Conservation (phyloP, 306 rosid genomes). For the Vachellia pachyceras region DNA sequence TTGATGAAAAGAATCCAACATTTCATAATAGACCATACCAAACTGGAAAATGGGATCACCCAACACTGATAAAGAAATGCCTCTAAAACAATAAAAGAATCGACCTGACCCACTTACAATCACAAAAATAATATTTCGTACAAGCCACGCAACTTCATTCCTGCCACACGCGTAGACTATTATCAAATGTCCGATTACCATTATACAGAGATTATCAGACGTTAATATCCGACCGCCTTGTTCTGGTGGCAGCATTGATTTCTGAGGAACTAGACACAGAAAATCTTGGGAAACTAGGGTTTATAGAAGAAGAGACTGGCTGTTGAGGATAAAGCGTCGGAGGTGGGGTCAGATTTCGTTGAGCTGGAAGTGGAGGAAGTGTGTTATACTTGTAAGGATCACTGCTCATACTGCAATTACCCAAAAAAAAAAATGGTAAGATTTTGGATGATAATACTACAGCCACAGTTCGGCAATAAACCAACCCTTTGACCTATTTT, state of each 20-base stretch:
- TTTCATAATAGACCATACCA: conserved; percentile 31
- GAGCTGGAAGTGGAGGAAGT: conserved; percentile 97
- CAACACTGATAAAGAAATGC: conserved; percentile 35
- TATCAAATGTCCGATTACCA: conserved; percentile 29
- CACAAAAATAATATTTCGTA: conserved; percentile 37
- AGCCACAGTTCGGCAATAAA: background rate
- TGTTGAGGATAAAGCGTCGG: conserved; percentile 98
- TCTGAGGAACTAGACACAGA: conserved; percentile 65
- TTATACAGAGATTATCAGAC: conserved; percentile 53
- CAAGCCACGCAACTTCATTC: conserved; percentile 36
- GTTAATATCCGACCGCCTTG: conserved; percentile 91
- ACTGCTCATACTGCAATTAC: conserved; percentile 52
- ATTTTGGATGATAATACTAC: background rate
- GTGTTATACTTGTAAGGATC: conserved; percentile 77
- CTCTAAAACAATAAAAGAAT: conserved; percentile 51
- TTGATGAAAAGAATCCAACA: conserved; percentile 39
- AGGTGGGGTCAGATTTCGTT: conserved; percentile 91
- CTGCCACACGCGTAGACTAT: conserved; percentile 31
- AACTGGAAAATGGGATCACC: conserved; percentile 22
- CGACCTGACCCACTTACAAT: conserved; percentile 45
- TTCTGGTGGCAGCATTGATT: conserved; percentile 56
- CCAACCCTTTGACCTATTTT: background rate
- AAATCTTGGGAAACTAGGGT: conserved; percentile 76
- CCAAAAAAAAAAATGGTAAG: conserved; percentile 29
- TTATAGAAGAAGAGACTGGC: conserved; percentile 82